phyloP scores from a whole-genome alignment of 495 filamentous ascomycete genomes.

The Aspergillus panamensis region DNA sequence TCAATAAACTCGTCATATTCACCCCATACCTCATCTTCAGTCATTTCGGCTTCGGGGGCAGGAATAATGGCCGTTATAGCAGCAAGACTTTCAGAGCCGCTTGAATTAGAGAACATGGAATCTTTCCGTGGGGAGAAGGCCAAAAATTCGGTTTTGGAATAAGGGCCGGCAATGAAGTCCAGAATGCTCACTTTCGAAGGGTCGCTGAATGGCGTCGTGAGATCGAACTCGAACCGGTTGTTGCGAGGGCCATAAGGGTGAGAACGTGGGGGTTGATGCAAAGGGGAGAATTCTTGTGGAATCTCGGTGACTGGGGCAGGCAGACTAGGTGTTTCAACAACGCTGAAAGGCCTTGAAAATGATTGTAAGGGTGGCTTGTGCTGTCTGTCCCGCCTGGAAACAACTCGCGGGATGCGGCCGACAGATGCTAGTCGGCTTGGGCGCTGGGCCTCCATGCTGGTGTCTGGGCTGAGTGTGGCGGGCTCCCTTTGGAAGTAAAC shows the following conservation, averaged over 20 bases:
- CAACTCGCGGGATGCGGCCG: conserved; percentile 85
- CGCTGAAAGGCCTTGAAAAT: conserved; percentile 77
- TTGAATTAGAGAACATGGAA: conserved; percentile 65
- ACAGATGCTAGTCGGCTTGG: conserved; percentile 66
- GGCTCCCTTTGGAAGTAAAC: conserved; percentile 37
- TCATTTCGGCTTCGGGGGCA: conserved; percentile 51
- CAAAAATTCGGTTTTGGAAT: conserved; percentile 57
- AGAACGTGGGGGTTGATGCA: not conserved
- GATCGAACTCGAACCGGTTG: conserved; percentile 26
- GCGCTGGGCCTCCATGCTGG: conserved; percentile 26
- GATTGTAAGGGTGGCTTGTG: conserved; percentile 71
- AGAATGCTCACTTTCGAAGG: conserved; percentile 33
- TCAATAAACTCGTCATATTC: conserved; percentile 91
- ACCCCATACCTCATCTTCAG: conserved; percentile 88
- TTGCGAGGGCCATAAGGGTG: conserved; percentile 22
- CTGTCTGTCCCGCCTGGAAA: conserved; percentile 65
- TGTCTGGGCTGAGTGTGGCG: conserved; percentile 16
- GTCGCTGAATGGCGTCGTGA: conserved; percentile 39
- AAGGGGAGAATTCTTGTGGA: conserved; percentile 17
- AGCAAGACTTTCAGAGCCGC: conserved; percentile 60
- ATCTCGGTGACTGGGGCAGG: conserved; percentile 20
- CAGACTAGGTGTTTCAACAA: conserved; percentile 33
- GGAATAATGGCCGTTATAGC: conserved; percentile 63
- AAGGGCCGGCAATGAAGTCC: conserved; percentile 41
- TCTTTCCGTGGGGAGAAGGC: conserved; percentile 67